A percentile compares a stretch with the other conserved stretches of the same genome.
Conservation (phyloP, 2,329 filamentous ascomycete species). For the Cladorrhinum sp. region DNA sequence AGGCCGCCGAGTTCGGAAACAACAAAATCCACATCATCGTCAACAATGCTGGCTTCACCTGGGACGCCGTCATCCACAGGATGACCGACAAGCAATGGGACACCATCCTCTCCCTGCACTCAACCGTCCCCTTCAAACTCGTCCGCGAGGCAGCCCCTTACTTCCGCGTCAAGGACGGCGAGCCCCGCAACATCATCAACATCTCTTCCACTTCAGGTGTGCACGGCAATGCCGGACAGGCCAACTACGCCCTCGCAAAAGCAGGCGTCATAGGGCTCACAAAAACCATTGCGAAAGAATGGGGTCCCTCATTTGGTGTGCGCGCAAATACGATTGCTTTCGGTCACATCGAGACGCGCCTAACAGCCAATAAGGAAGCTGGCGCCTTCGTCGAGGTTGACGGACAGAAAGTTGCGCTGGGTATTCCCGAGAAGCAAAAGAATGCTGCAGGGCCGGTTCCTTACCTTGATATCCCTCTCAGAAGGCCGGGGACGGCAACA, state of each 20-base stretch:
- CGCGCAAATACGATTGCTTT: conserved; percentile 82
- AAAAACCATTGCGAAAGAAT: conserved; percentile 89
- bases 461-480: conserved; percentile 71
- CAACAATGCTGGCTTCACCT: conserved; percentile 90
- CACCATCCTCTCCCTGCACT: conserved; percentile 79
- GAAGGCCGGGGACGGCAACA: conserved; percentile 71
- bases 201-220: conserved; percentile 79
- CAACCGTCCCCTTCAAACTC: conserved; percentile 81
- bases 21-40: conserved; percentile 91
- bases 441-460: conserved; percentile 40
- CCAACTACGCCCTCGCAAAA: conserved; percentile 84
- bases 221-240: conserved; percentile 86
- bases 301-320: conserved; percentile 81
- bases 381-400: conserved; percentile 76
- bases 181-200: conserved; percentile 75
- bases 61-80: conserved; percentile 91
- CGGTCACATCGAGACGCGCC: conserved; percentile 72
- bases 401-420: conserved; percentile 70
- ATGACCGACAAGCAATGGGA: conserved; percentile 92
- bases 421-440: conserved; percentile 64
- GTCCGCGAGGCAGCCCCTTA: conserved; percentile 77
- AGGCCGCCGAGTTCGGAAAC: conserved; percentile 73
- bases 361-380: conserved; percentile 81
- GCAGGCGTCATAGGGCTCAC: conserved; percentile 78
- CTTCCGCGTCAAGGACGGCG: conserved; percentile 82